Evolutionary conservation across 352 stramenopile genomes (phyloP).

Genomic region (Globisporangium spiculum): DNA sequence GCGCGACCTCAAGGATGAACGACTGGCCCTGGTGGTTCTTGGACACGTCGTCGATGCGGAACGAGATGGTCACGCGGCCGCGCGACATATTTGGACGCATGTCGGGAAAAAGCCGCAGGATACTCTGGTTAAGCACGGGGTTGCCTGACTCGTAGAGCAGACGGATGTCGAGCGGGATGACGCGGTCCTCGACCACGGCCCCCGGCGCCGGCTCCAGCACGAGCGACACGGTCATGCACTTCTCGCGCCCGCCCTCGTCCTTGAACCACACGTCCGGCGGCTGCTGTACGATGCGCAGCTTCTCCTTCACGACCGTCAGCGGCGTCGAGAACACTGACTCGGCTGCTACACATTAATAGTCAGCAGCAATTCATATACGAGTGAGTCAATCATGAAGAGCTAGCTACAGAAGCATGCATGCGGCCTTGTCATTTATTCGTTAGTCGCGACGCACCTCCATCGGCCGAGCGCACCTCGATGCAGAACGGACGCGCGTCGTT

Average conservation of each 20-base stretch:
- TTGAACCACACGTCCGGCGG: slow-evolving; percentile 95
- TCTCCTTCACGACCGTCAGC: slow-evolving; percentile 74
- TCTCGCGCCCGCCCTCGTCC: slow-evolving; percentile 94
- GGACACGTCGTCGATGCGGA: slow-evolving; percentile 95
- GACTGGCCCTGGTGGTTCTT: slow-evolving; percentile 97
- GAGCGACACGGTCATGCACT: slow-evolving; percentile 91
- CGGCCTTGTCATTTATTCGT: background rate
- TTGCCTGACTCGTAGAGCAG: slow-evolving; percentile 86
- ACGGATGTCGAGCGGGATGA: slow-evolving; percentile 59
- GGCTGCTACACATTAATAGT: slow-evolving; percentile 24
- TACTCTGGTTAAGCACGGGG: slow-evolving; percentile 87
- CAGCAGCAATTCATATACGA: background rate
- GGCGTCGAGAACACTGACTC: slow-evolving; percentile 66
- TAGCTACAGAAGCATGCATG: background rate
- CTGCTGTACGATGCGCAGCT: slow-evolving; percentile 71
- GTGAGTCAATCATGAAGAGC: background rate
- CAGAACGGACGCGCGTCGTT: slow-evolving; percentile 67
- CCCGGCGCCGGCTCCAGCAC: slow-evolving; percentile 74
- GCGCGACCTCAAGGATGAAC: slow-evolving; percentile 90
- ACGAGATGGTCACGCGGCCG: slow-evolving; percentile 83
- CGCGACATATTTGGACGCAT: slow-evolving; percentile 86
- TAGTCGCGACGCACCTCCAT: slow-evolving; percentile 19
- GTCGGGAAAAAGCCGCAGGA: slow-evolving; percentile 86
- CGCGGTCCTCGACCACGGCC: slow-evolving; percentile 65
- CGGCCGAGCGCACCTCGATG: slow-evolving; percentile 51